Evolutionary conservation across 2,329 filamentous ascomycete genomes (phyloP).

Genomic region (Penicillium vulpinum): DNA sequence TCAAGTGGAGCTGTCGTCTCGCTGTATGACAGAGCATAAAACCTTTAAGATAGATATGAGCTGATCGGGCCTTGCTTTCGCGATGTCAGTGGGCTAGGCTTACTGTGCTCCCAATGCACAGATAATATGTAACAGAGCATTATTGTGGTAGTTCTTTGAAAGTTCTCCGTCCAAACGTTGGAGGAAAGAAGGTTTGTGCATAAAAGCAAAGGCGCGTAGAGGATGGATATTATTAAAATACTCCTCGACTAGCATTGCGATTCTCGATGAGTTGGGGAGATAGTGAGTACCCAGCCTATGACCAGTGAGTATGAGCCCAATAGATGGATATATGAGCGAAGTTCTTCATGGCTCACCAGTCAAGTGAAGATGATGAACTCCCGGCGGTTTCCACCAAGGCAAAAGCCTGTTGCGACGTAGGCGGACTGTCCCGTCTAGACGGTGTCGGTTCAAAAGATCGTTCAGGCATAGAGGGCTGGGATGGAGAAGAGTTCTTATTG

Average conservation of each 20-base stretch:
- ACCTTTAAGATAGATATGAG: slow-evolving; percentile 7
- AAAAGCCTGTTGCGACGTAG: neutral
- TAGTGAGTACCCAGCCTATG: slow-evolving; percentile 13
- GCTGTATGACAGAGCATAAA: slow-evolving; percentile 19
- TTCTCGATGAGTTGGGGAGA: slow-evolving; percentile 11
- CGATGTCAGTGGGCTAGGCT: neutral
- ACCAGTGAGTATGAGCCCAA: neutral
- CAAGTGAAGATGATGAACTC: slow-evolving; percentile 1
- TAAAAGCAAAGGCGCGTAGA: slow-evolving; percentile 23
- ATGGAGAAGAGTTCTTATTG: neutral
- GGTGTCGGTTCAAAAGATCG: neutral
- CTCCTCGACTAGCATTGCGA: slow-evolving; percentile 18
- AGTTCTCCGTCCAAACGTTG: slow-evolving; percentile 16
- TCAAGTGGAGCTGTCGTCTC: slow-evolving; percentile 13
- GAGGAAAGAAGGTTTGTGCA: slow-evolving; percentile 20
- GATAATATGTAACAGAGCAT: slow-evolving; percentile 23
- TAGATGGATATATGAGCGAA: neutral
- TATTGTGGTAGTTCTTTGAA: neutral
- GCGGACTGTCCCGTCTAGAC: neutral
- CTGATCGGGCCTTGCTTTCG: neutral
- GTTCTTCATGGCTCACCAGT: slow-evolving; percentile 7
- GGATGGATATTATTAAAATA: slow-evolving; percentile 26
- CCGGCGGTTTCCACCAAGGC: neutral
- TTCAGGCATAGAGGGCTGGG: neutral
- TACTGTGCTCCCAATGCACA: slow-evolving; percentile 25